phyloP scores from a whole-genome alignment of 257 asterid genomes.

The Solanum corneliomulleri region DNA sequence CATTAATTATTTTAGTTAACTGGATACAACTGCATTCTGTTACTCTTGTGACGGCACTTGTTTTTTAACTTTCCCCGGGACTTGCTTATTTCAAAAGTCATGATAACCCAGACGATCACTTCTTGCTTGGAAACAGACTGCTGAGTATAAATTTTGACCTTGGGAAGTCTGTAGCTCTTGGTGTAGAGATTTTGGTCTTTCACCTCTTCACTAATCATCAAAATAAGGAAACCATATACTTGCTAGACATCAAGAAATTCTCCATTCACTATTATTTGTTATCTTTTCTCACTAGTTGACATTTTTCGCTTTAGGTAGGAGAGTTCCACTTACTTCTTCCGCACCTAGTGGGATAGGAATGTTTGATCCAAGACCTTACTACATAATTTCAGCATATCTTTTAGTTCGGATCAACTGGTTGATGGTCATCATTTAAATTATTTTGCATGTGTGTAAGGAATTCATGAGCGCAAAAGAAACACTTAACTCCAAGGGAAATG shows the following conservation, averaged over 20 bases:
- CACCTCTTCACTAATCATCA: background rate
- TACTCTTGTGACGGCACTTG: background rate
- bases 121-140: background rate
- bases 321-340: background rate
- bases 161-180: background rate
- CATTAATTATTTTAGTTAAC: background rate
- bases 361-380: background rate
- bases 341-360: background rate
- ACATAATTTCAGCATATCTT: background rate
- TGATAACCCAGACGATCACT: background rate
- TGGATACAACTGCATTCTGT: background rate
- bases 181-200: background rate
- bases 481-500: background rate
- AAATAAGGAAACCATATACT: background rate
- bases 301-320: background rate
- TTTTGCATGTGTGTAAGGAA: background rate
- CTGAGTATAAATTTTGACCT: background rate
- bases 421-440: background rate
- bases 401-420: background rate
- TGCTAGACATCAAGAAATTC: background rate
- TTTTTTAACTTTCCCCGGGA: background rate
- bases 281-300: background rate
- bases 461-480: background rate
- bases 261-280: background rate
- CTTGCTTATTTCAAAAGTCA: background rate